These are phyloP conservation scores for Aspergillus diversus DNA, from an alignment of 495 filamentous ascomycete species.

Conservation along the genomic window DNA sequence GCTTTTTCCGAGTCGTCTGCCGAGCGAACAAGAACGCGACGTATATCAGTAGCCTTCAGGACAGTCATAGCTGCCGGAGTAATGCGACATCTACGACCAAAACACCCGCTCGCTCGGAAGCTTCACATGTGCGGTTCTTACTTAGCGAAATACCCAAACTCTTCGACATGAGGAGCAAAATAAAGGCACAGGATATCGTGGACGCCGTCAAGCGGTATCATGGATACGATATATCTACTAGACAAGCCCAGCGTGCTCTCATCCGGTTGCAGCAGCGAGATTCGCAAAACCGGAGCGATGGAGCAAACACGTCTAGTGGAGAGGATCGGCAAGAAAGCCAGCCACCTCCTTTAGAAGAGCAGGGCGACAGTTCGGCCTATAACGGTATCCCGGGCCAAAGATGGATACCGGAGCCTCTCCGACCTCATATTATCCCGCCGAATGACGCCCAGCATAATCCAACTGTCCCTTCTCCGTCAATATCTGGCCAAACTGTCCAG, in stretches of 20 bases:
- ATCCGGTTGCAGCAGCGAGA: slow-evolving; percentile 44
- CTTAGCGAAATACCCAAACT: slow-evolving; percentile 51
- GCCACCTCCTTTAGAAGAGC: slow-evolving; percentile 23
- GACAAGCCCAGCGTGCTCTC: slow-evolving; percentile 50
- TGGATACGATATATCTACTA: slow-evolving; percentile 51
- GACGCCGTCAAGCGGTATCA: slow-evolving; percentile 51
- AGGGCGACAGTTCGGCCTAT: slow-evolving; percentile 26
- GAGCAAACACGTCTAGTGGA: slow-evolving; percentile 26
- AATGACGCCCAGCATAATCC: slow-evolving; percentile 29
- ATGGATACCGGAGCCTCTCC: slow-evolving; percentile 42
- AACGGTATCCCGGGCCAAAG: slow-evolving; percentile 37
- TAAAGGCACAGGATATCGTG: slow-evolving; percentile 47
- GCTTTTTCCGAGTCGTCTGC: slow-evolving; percentile 51
- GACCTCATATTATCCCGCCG: slow-evolving; percentile 31
- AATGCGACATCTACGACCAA: slow-evolving; percentile 37
- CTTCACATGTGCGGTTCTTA: slow-evolving; percentile 52
- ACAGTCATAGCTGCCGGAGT: slow-evolving; percentile 47
- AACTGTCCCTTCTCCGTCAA: slow-evolving; percentile 23
- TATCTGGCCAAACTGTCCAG: slow-evolving; percentile 33
- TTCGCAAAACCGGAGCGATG: slow-evolving; percentile 30
- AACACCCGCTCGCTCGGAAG: slow-evolving; percentile 49
- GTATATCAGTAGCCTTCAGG: slow-evolving; percentile 51
- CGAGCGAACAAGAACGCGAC: slow-evolving; percentile 52
- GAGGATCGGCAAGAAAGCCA: slow-evolving; percentile 27
- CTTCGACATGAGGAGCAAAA: slow-evolving; percentile 47